Evolutionary conservation across 75 land plant genomes (phyloP), one percentile per base, ranked within the genome.

Genomic region (Ceratopteris richardii): DNA sequence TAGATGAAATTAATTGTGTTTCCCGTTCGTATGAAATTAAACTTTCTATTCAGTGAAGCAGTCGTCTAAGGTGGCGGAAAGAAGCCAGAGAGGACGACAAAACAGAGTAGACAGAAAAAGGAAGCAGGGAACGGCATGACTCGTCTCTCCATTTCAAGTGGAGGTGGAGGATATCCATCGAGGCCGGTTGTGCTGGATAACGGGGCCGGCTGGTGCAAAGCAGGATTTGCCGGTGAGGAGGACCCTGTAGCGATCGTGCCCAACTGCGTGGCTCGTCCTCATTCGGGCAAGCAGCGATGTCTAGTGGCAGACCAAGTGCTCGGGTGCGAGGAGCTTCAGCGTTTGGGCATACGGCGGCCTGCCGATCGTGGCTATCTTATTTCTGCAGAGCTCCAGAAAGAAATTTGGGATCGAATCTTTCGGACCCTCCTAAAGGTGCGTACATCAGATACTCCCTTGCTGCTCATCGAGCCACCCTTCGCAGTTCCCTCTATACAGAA

Each of bases 391-490:
- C 71, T 83, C 53, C 77, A 94, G 65, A 75, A 75, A 29, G 85
- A 85, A 59, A 70, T 94, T 18, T 94, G 96, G 96, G 70, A 82
- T 46, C 84, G 86, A 23, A 67, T 88, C 62, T 80, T 92, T 70
- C 68, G 80, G 64, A 30, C 64, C 63, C 76, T 72, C 47, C 83
- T 88, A 62, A 70, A 60, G 50, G 53, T 65, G 44, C 67, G 57
- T 46, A 83, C 87, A 28, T 18, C 80, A 31, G 25, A 61, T 33
- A 76, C 85, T 58, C 76, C 87, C 31, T 40, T 74, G 52, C 69
- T 94, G 57, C 71, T 94, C 13, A 78, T 82, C 21, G 85, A 85
- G 57, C 96, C 98, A 52, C 90, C 81, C 72, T 89, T 94, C 81
- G 57, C 60, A 44, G 64, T 74, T 33, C 69, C 73, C 19, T 65